A percentile compares a stretch with the other conserved stretches of the same genome.
These are phyloP conservation scores for Trapa bicornis DNA, from an alignment of 345 rosid genomes.

Conservation along the genomic window DNA sequence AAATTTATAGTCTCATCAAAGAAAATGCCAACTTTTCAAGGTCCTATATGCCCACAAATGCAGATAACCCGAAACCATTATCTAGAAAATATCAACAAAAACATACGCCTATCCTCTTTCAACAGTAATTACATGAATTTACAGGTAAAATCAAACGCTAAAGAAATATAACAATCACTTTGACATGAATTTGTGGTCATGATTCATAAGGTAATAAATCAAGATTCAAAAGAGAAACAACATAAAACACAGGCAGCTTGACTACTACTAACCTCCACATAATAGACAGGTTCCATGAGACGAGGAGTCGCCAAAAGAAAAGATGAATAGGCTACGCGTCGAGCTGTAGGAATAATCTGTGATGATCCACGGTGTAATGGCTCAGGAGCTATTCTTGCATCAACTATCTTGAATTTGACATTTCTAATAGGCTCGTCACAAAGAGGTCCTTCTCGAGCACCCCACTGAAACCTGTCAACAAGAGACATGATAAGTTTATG, in stretches of 20 bases:
- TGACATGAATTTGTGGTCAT: not conserved
- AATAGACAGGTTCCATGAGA: conserved; percentile 98
- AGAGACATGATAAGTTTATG: conserved; percentile 7
- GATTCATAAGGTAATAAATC: too few relatives aligned
- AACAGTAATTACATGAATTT: not conserved
- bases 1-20: not conserved
- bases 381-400: conserved; percentile 87
- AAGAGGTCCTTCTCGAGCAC: conserved; percentile 96
- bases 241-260: not conserved
- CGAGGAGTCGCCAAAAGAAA: conserved; percentile 96
- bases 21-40: not conserved
- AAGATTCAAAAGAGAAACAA: not conserved
- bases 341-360: conserved; percentile 94
- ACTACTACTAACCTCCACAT: conserved; percentile 57
- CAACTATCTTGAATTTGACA: conserved; percentile 91
- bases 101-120: not conserved
- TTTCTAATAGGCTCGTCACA: conserved; percentile 98
- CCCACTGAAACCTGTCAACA: conserved; percentile 84
- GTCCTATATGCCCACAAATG: not conserved
- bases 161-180: not conserved
- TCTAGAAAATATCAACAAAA: not conserved
- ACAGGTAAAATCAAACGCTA: not conserved
- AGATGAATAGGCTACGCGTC: conserved; percentile 89
- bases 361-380: conserved; percentile 92
- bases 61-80: not conserved